A percentile compares a stretch with the other conserved stretches of the same genome.
Conservation (phyloP, 306 rosid species). For the Macrotyloma uniflorum region DNA sequence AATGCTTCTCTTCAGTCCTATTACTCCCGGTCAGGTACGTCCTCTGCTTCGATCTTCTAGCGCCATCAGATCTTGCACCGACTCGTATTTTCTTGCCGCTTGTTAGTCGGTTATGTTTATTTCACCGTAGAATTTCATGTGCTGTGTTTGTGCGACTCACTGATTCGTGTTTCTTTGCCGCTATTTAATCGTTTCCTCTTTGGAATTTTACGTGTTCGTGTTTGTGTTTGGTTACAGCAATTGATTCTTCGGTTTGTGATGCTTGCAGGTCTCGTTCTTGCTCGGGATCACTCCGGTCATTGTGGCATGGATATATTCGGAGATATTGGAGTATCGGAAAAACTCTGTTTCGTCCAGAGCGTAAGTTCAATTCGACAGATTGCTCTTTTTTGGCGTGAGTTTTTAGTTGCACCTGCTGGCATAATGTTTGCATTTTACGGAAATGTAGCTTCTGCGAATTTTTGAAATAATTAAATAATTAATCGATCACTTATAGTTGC, state of each 20-base stretch:
- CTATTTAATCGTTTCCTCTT: neutral
- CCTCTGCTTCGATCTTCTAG: slow-evolving; percentile 9
- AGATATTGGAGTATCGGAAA: slow-evolving; percentile 74
- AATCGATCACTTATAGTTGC: neutral
- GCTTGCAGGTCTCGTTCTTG: slow-evolving; percentile 65
- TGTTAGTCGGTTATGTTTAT: neutral
- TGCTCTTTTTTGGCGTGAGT: neutral
- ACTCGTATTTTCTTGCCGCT: slow-evolving; percentile 15
- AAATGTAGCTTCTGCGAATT: neutral
- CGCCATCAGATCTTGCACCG: slow-evolving; percentile 46
- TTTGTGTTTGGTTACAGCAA: neutral
- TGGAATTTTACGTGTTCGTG: slow-evolving; percentile 6
- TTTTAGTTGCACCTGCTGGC: slow-evolving; percentile 8
- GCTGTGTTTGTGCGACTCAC: neutral
- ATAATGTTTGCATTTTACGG: neutral
- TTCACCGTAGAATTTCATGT: neutral
- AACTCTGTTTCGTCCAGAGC: slow-evolving; percentile 59
- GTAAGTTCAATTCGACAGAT: slow-evolving; percentile 51
- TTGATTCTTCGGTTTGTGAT: slow-evolving; percentile 5
- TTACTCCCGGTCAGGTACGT: slow-evolving; percentile 89
- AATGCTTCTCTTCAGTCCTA: slow-evolving; percentile 65
- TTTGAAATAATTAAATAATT: neutral
- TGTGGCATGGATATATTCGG: slow-evolving; percentile 79
- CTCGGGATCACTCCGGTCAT: slow-evolving; percentile 68
- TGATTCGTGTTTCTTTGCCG: slow-evolving; percentile 2